phyloP scores from a whole-genome alignment of 805 yeast genomes.

The Wickerhamiella lipophila region DNA sequence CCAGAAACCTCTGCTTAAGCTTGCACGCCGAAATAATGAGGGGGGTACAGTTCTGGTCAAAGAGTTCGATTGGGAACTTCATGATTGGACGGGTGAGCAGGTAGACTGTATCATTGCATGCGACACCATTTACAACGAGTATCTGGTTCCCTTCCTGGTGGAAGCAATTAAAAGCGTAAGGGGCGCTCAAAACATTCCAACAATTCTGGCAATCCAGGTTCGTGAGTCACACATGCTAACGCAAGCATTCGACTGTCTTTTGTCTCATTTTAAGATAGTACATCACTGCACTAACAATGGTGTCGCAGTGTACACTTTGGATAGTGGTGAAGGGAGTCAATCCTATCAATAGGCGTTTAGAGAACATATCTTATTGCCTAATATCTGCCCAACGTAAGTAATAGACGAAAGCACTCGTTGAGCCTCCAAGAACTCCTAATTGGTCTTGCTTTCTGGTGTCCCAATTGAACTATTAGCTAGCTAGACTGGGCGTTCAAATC shows the following conservation, averaged over 20 bases:
- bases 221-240: constrained; percentile 14
- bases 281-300: constrained; percentile 10
- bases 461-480: too few relatives aligned
- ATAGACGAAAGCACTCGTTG: too few relatives aligned
- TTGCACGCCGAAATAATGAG: constrained; percentile 14
- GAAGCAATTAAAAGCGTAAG: constrained; percentile 16
- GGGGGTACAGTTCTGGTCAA: constrained; percentile 11
- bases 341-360: too few relatives aligned
- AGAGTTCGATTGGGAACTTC: constrained; percentile 22
- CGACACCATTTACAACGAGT: constrained; percentile 22
- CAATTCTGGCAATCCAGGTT: constrained; percentile 15
- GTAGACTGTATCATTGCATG: constrained; percentile 17
- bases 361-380: too few relatives aligned
- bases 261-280: not conserved
- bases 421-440: too few relatives aligned
- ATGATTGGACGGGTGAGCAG: constrained; percentile 12
- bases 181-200: constrained; percentile 4
- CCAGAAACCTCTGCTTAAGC: constrained; percentile 19
- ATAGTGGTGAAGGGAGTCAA: too few relatives aligned
- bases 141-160: constrained; percentile 15
- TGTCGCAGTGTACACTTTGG: constrained; percentile 10
- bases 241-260: constrained; percentile 8
- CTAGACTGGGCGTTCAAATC: too few relatives aligned
- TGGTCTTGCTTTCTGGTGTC: too few relatives aligned
- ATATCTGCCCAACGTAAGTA: too few relatives aligned